Evolutionary conservation across 2,329 filamentous ascomycete genomes (phyloP).

Genomic region (Ramichloridium luteum): DNA sequence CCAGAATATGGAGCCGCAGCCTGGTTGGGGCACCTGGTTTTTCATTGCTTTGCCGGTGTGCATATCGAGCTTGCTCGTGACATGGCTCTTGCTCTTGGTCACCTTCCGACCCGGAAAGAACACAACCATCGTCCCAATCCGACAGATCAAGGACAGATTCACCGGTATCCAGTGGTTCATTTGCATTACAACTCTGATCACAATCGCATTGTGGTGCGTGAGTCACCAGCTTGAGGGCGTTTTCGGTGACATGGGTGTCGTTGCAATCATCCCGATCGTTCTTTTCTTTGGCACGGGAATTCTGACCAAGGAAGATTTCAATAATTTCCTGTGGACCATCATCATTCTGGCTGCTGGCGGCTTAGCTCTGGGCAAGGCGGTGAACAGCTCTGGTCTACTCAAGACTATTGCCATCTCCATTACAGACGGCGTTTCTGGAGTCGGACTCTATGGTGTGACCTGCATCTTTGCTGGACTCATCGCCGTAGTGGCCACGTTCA

Average conservation of each 20-base stretch:
- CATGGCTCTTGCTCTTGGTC: constrained; percentile 75
- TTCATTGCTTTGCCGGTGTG: constrained; percentile 91
- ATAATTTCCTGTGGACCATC: constrained; percentile 99
- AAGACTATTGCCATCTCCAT: constrained; percentile 76
- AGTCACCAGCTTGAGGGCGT: constrained; percentile 75
- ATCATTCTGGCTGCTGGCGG: constrained; percentile 95
- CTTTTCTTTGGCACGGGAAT: constrained; percentile 95
- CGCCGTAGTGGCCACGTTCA: constrained; percentile 89
- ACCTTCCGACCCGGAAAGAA: constrained; percentile 77
- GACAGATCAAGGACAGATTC: constrained; percentile 78
- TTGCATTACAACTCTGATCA: constrained; percentile 64
- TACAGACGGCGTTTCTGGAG: constrained; percentile 57
- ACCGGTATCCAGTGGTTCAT: constrained; percentile 90
- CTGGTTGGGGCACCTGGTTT: constrained; percentile 94
- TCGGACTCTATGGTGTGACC: constrained; percentile 75
- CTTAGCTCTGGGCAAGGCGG: constrained; percentile 81
- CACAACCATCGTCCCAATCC: constrained; percentile 82
- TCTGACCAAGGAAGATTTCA: constrained; percentile 96
- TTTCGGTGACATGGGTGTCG: constrained; percentile 96
- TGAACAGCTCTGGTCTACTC: constrained; percentile 82
- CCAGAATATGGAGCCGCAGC: constrained; percentile 84
- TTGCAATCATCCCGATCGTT: constrained; percentile 90
- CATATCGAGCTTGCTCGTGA: constrained; percentile 71
- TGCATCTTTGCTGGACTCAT: constrained; percentile 77
- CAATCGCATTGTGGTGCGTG: constrained; percentile 84